Conservation (phyloP, 768 basidiomycete genomes). For the Pleurotus eryngii region DNA sequence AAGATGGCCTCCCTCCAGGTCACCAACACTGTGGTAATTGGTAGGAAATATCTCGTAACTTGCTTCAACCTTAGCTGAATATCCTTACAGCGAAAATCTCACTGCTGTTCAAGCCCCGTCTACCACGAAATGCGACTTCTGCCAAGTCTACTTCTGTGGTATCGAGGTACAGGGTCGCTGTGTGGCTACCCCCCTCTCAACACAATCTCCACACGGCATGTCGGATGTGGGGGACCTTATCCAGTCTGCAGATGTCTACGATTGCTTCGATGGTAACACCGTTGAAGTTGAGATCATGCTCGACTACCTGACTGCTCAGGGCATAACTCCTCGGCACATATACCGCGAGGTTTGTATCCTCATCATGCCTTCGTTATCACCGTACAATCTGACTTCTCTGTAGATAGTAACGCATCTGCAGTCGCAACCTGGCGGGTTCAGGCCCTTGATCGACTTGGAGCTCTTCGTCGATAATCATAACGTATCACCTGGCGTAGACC, state of each 20-base stretch:
- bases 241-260: conserved; percentile 73
- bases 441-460: conserved; percentile 64
- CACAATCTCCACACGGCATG: conserved; percentile 70
- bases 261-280: conserved; percentile 73
- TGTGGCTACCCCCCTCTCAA: conserved; percentile 48
- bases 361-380: not conserved
- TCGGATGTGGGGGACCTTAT: conserved; percentile 72
- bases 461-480: conserved; percentile 68
- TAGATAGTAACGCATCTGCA: conserved; percentile 65
- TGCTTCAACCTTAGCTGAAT: not conserved
- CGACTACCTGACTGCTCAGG: conserved; percentile 67
- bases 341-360: conserved; percentile 67
- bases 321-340: conserved; percentile 65
- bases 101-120: conserved; percentile 70
- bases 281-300: conserved; percentile 84
- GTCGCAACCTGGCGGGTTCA: conserved; percentile 60
- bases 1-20: conserved; percentile 76
- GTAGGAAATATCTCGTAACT: conserved; percentile 31
- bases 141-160: conserved; percentile 80
- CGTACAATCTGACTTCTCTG: not conserved
- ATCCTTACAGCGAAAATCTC: conserved; percentile 58
- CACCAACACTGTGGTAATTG: conserved; percentile 83
- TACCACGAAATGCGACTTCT: conserved; percentile 83
- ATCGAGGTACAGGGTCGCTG: conserved; percentile 76
- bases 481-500: conserved; percentile 52